These are phyloP conservation scores for Fusarium domesticum DNA, from an alignment of 2,329 filamentous ascomycete genomes.

Conservation along the genomic window DNA sequence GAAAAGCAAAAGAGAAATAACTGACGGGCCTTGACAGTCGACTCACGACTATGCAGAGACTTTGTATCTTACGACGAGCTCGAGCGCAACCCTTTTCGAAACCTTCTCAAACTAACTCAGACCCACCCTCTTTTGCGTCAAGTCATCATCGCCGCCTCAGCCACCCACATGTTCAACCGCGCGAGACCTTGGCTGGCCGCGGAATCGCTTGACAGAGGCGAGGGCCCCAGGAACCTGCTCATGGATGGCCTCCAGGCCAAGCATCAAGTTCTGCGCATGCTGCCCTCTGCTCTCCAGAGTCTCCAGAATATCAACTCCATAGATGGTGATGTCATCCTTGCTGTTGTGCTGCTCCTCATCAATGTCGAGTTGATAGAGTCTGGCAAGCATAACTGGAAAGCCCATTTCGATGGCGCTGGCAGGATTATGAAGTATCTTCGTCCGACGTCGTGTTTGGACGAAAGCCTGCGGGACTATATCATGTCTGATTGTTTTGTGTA, in stretches of 20 bases:
- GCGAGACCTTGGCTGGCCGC: slow-evolving; percentile 33
- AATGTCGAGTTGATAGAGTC: slow-evolving; percentile 51
- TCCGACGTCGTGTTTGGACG: slow-evolving; percentile 32
- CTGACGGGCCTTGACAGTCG: slow-evolving; percentile 35
- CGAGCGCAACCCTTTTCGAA: slow-evolving; percentile 46
- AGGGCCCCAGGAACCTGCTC: slow-evolving; percentile 32
- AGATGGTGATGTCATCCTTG: slow-evolving; percentile 42
- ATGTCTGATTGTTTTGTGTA: slow-evolving; percentile 48
- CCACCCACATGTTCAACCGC: slow-evolving; percentile 47
- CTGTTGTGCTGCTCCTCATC: slow-evolving; percentile 48
- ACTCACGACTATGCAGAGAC: slow-evolving; percentile 51
- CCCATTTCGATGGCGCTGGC: slow-evolving; percentile 46
- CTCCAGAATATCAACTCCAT: slow-evolving; percentile 38
- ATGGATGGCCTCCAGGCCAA: slow-evolving; percentile 46
- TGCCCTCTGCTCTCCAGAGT: slow-evolving; percentile 40
- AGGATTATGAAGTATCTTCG: slow-evolving; percentile 43
- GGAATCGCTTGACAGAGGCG: slow-evolving; percentile 23
- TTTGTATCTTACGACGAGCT: slow-evolving; percentile 47
- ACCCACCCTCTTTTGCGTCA: slow-evolving; percentile 43
- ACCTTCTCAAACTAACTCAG: slow-evolving; percentile 41
- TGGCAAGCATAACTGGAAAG: slow-evolving; percentile 46
- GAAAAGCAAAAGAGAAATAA: slow-evolving; percentile 15
- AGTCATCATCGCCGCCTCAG: slow-evolving; percentile 48
- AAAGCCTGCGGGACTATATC: slow-evolving; percentile 43
- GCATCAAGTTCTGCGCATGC: slow-evolving; percentile 42